Base-by-base conservation (phyloP, 2,329 filamentous ascomycete genomes). In the Penicillium digitatum region DNA sequence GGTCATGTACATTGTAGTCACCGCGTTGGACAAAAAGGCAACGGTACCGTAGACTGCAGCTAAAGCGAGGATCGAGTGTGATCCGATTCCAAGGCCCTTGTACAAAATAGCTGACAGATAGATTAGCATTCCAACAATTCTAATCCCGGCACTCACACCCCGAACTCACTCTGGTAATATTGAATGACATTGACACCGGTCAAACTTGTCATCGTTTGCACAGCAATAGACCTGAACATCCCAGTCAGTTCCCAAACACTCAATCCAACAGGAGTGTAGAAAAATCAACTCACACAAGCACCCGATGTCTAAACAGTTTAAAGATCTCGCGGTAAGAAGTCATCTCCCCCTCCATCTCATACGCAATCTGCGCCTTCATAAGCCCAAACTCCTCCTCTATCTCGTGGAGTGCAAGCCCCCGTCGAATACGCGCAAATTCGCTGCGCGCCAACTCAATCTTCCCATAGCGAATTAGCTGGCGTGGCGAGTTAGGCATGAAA, bases 151-250 rank as follows among this genome's bases (percentile, higher is more conserved):
- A n/a, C 10, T 9, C 32, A 1, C n/a, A 27, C n/a, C 4, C 5
- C 16, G 1, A 43, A 51, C 52, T 51, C 27, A 55, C 52, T 55
- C 27, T 55, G 52, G 34, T 55, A 65, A 38, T 66, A 74, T 70
- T 78, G 81, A 35, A 84, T 82, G 1, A 83, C 81, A 61, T 83
- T 83, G 35, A 83, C 79, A 11, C 81, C 81, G 0, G 81, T 83
- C 37, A 83, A 62, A 59, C 75, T 78, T 0, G 81, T 83, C 78
- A 83, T 81, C 3, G 80, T 82, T 67, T 83, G 81, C 2, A 82
- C 81, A 2, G 78, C 77, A 61, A 83, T 79, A 1, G 78, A 79
- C 20, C 69, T 72, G 51, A 24, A 52, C n/a, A 44, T 3, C 16
- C 42, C 22, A 9, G 46, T 66, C n/a, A 67, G 62, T 46, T 24